phyloP scores from a whole-genome alignment of 2,329 filamentous ascomycete species.

The Trichoderma koningii region DNA sequence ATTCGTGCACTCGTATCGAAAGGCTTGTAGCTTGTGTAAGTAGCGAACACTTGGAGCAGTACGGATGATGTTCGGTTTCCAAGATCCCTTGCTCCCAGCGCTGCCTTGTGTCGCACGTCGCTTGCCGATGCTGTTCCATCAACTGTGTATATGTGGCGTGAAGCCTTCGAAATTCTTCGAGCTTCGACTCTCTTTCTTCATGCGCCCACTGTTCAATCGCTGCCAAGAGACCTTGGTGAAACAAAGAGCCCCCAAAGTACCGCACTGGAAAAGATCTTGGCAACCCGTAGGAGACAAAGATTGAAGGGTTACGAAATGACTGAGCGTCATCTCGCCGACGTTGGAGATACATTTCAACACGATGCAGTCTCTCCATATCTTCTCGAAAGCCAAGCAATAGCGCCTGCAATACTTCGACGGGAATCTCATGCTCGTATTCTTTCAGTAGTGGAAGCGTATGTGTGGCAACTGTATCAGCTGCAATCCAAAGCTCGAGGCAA shows the following conservation, averaged over 20 bases:
- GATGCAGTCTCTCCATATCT: slow-evolving; percentile 37
- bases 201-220: slow-evolving; percentile 46
- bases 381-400: slow-evolving; percentile 48
- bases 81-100: neutral
- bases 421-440: slow-evolving; percentile 52
- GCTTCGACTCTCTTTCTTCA: slow-evolving; percentile 7
- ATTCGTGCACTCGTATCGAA: slow-evolving; percentile 55
- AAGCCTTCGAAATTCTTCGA: slow-evolving; percentile 25
- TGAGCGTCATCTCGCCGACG: neutral
- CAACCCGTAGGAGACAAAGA: slow-evolving; percentile 31
- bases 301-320: neutral
- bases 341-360: slow-evolving; percentile 34
- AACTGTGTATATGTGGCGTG: slow-evolving; percentile 26
- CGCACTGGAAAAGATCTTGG: slow-evolving; percentile 29
- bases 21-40: slow-evolving; percentile 40
- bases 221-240: slow-evolving; percentile 41
- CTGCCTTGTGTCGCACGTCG: too few species aligned
- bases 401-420: slow-evolving; percentile 42
- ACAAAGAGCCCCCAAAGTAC: slow-evolving; percentile 29
- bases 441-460: slow-evolving; percentile 44
- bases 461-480: slow-evolving; percentile 52
- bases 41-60: neutral
- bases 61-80: neutral
- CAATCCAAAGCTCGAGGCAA: slow-evolving; percentile 60
- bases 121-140: slow-evolving; percentile 20